Base-by-base conservation (phyloP, 352 stramenopile genomes). In the Phytophthora palmivora region DNA sequence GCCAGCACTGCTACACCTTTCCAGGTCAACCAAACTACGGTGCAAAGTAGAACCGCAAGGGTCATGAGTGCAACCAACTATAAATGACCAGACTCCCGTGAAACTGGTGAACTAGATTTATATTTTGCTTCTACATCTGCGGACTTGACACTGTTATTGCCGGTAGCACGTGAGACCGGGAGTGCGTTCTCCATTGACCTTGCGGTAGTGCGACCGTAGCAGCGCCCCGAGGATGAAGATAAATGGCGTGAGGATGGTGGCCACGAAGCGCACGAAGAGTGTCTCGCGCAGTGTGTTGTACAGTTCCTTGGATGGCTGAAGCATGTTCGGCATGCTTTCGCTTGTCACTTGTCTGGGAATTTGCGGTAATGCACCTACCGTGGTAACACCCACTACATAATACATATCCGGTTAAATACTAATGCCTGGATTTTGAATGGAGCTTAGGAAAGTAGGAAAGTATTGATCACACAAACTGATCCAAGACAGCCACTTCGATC, bases 151-250 rank as follows among this genome's bases (percentile, higher is more conserved):
- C 12, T 51, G 4, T 44, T 54, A 62, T 56, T 71, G 56, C 9
- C 67, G 55, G 57, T 75, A 72, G 46, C 44, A 44, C 2, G 61
- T 68, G 28, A 75, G 61, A 1, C 61, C 61, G 9, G 61, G 55
- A 0, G 61, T 75, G n/a, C 48, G 19, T 32, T 63, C 33, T 42
- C 67, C 61, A 21, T 72, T 72, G 33, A 72, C 61, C 45, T 75
- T 72, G 28, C 61, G 55, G 41, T 62, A 68, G 62, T 69, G 61
- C 16, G 61, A 63, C 45, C 67, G 67, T 28, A 69, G 21, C 24
- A 71, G 16, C 22, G 39, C 43, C 14, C 46, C 45, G 33, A 75
- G 7, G 6, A 72, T 21, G 22, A 65, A 64, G 39, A 50, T 49
- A 26, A 75, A 67, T 9, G 67, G 67, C 15, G 51, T 39, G 16